Evolutionary conservation across 169 alveolate species (phyloP).

Genomic region (Plasmodium malariae): DNA sequence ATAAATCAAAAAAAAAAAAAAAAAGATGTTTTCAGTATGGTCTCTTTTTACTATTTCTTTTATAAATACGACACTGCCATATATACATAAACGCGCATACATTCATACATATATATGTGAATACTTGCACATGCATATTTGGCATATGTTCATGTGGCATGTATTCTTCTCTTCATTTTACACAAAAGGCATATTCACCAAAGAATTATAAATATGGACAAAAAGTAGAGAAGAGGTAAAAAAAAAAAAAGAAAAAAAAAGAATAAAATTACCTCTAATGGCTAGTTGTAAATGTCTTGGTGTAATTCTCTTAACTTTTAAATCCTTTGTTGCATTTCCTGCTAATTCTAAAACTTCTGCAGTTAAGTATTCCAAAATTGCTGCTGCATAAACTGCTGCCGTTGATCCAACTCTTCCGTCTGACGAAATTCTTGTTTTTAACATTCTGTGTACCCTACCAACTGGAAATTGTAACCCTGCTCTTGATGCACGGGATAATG

Average conservation of each 20-base stretch:
- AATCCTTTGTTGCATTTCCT: conserved; percentile 99
- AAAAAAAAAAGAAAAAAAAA: neutral
- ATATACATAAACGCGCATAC: too few relatives aligned
- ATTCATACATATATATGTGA: neutral
- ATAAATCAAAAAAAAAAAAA: conserved; percentile 70
- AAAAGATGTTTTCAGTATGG: neutral
- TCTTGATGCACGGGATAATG: conserved; percentile 98
- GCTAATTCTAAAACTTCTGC: conserved; percentile 99
- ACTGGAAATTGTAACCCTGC: conserved; percentile 99
- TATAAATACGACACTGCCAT: too few relatives aligned
- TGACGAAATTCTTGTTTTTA: conserved; percentile 96
- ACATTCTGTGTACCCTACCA: conserved; percentile 99
- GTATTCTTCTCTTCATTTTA: too few relatives aligned
- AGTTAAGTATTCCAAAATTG: conserved; percentile 98
- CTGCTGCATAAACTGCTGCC: conserved; percentile 99
- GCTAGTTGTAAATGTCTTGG: conserved; percentile 98
- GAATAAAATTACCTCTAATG: conserved; percentile 77
- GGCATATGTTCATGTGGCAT: too few relatives aligned
- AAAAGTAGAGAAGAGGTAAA: neutral
- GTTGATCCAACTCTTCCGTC: conserved; percentile 99
- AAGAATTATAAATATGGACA: neutral
- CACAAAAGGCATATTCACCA: too few relatives aligned
- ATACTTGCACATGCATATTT: neutral
- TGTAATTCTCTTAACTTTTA: conserved; percentile 96
- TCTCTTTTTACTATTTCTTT: too few relatives aligned